phyloP scores from a whole-genome alignment of 352 stramenopile genomes.

The Globisporangium splendens region DNA sequence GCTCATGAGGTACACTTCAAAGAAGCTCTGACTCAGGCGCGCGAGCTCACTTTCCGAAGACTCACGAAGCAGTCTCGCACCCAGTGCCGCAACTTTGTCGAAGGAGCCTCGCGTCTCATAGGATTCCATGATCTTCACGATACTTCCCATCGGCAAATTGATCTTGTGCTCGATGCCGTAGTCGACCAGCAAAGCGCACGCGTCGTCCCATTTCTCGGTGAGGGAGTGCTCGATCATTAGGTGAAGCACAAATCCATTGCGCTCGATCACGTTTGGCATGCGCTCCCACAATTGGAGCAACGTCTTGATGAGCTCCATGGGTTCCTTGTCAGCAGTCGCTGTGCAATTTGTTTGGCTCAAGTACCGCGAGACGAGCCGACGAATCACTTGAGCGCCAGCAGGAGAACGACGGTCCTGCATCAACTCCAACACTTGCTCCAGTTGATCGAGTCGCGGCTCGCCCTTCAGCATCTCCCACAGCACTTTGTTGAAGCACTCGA shows the following conservation, averaged over 20 bases:
- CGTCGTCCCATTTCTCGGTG: slow-evolving; percentile 15
- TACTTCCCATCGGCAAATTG: slow-evolving; percentile 19
- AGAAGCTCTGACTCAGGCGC: slow-evolving; percentile 17
- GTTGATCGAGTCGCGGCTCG: slow-evolving; percentile 13
- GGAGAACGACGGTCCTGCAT: slow-evolving; percentile 17
- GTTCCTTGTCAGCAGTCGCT: background rate
- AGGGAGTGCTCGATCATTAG: slow-evolving; percentile 39
- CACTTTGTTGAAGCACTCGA: slow-evolving; percentile 26
- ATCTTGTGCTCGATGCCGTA: slow-evolving; percentile 14
- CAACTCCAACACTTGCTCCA: slow-evolving; percentile 19
- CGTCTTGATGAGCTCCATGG: slow-evolving; percentile 21
- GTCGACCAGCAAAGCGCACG: slow-evolving; percentile 18
- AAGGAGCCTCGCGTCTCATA: slow-evolving; percentile 11
- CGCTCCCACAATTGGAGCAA: slow-evolving; percentile 35
- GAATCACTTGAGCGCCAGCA: slow-evolving; percentile 19
- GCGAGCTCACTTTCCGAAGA: slow-evolving; percentile 2
- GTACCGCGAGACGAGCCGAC: slow-evolving; percentile 14
- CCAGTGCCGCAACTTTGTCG: slow-evolving; percentile 12
- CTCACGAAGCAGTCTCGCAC: slow-evolving; percentile 8
- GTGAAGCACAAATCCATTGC: slow-evolving; percentile 43
- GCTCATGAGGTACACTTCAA: slow-evolving; percentile 17
- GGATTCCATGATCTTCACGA: slow-evolving; percentile 16
- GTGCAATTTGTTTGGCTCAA: background rate
- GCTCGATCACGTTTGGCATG: slow-evolving; percentile 27
- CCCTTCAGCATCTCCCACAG: slow-evolving; percentile 34